Percentiles rank a stretch among this genome's conserved stretches.
These are phyloP conservation scores for Paramecium tetraurelia DNA, from an alignment of 73 alveolate genomes.

Conservation along the genomic window DNA sequence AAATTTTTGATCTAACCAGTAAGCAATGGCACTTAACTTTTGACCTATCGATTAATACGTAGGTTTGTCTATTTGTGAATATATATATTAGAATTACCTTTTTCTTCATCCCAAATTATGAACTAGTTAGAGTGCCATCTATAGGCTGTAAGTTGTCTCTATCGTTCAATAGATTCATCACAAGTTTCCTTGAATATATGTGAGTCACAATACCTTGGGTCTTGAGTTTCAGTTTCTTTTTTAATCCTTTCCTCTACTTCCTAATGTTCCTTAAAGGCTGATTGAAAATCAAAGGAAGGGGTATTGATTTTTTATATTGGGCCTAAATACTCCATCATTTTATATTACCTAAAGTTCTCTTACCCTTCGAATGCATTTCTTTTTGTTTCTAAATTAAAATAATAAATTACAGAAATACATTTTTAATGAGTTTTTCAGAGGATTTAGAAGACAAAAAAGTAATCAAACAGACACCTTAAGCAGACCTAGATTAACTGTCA, in stretches of 20 bases:
- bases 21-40: neutral
- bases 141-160: neutral
- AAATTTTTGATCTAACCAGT: neutral
- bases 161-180: neutral
- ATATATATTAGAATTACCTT: neutral
- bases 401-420: neutral
- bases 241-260: neutral
- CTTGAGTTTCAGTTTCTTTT: constrained; percentile 8
- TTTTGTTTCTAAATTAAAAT: neutral
- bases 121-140: neutral
- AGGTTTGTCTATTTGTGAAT: neutral
- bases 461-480: neutral
- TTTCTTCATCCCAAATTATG: neutral
- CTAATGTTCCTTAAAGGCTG: neutral
- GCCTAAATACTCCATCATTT: neutral
- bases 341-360: neutral
- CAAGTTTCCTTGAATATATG: neutral
- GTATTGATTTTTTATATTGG: neutral
- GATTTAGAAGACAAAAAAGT: constrained; percentile 1
- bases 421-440: neutral
- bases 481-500: neutral
- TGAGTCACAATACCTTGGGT: neutral
- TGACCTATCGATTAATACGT: neutral
- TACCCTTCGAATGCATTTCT: constrained; percentile 23
- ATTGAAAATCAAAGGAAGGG: neutral